Base-by-base conservation (phyloP, 345 rosid genomes). In the Erucastrum elatum region DNA sequence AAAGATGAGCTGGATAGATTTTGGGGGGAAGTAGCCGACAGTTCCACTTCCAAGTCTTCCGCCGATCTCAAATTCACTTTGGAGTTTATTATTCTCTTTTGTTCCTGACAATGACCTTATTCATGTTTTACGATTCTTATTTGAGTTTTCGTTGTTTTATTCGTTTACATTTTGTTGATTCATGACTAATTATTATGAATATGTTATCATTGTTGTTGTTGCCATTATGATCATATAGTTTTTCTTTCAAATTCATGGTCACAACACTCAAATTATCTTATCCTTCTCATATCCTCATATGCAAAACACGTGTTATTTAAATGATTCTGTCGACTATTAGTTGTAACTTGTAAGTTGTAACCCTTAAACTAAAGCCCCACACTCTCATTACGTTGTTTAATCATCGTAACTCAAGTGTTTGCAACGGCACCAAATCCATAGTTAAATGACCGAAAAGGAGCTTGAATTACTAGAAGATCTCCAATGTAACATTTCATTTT, bases 1-100 rank as follows among this genome's bases (percentile, higher is more conserved):
- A 56, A 9, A 56, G 41, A 75, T 74, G 77, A 74, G 71, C 77
- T 74, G 53, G 70, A 64, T 55, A 66, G 66, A 75, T 75, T 37
- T 75, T 27, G 41, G 44, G 64, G 64, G 1, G 66, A 66, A 66
- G 65, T 75, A 75, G 72, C 78, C 72, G 78, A 29, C 66, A 75
- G 72, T 75, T 75, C 72, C 66, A 75, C 66, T 75, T 75, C 72
- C 66, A 55, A 75, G 72, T 75, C 72, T 75, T 66, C 39, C 63
- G 78, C 78, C 56, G 78, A 75, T 66, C 78, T 75, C 65, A 75
- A 63, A 75, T 51, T 74, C 72, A 35, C 39, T 75, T 75, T 55
- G 1, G 65, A 34, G 66, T 66, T 66, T 1, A 53, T 64, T 65
- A 56, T 56, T 65, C 71, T 65, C 30, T 44, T 65, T 66, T 53